A percentile compares a stretch with the other conserved stretches of the same genome.
These are phyloP conservation scores for Chrysopogon serrulatus DNA, from an alignment of 176 grass and related monocot species.

Conservation along the genomic window DNA sequence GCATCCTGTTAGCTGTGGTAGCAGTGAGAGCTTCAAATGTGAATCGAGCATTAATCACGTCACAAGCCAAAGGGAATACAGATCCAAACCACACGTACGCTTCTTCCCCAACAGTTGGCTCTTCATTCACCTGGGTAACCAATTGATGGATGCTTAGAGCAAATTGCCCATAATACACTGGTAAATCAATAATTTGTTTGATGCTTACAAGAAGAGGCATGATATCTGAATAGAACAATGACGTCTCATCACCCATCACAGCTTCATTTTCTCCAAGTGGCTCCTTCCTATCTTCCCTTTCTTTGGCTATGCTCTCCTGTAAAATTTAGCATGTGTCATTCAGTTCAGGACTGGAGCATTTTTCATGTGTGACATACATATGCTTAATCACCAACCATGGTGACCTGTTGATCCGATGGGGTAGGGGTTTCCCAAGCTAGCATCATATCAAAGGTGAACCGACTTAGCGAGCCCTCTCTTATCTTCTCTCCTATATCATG, in stretches of 20 bases:
- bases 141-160: not conserved
- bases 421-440: slow-evolving; percentile 78
- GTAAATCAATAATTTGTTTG: not conserved
- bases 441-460: slow-evolving; percentile 95
- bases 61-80: slow-evolving; percentile 73
- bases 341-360: not conserved
- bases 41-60: slow-evolving; percentile 85
- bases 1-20: slow-evolving; percentile 61
- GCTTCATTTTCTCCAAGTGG: slow-evolving; percentile 49
- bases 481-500: slow-evolving; percentile 54
- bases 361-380: not conserved
- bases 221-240: slow-evolving; percentile 92
- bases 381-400: slow-evolving; percentile 35
- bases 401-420: slow-evolving; percentile 30
- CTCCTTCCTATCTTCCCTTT: slow-evolving; percentile 64
- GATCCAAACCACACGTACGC: slow-evolving; percentile 85
- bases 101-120: slow-evolving; percentile 73
- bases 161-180: not conserved
- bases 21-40: slow-evolving; percentile 83
- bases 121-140: slow-evolving; percentile 67
- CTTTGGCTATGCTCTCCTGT: slow-evolving; percentile 79
- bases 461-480: slow-evolving; percentile 54
- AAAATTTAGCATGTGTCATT: not conserved
- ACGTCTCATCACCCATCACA: slow-evolving; percentile 64
- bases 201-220: slow-evolving; percentile 89